Conservation (phyloP, 495 filamentous ascomycete species). For the Rhypophila decipiens region DNA sequence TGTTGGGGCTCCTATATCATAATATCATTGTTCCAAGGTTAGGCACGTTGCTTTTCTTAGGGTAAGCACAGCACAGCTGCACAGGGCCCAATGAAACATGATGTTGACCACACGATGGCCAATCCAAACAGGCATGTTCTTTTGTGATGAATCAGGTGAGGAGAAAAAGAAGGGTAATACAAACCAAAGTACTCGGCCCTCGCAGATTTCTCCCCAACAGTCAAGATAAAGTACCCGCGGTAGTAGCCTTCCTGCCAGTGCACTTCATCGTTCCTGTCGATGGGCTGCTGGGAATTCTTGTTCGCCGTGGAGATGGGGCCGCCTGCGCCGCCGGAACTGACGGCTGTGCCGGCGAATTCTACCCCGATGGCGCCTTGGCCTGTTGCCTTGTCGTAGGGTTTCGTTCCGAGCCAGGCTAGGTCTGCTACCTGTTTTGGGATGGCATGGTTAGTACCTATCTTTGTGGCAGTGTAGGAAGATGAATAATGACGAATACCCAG, state of each 20-base stretch:
- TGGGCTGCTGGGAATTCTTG: slow-evolving; percentile 23
- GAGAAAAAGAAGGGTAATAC: background rate
- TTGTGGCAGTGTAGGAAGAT: background rate
- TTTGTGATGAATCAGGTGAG: background rate
- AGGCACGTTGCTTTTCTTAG: background rate
- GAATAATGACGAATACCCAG: background rate
- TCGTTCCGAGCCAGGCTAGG: slow-evolving; percentile 55
- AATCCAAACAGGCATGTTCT: too few species aligned
- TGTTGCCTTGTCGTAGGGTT: slow-evolving; percentile 48
- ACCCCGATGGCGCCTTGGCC: slow-evolving; percentile 56
- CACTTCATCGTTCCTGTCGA: slow-evolving; percentile 50
- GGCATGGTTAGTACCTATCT: background rate
- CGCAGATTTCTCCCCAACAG: slow-evolving; percentile 42
- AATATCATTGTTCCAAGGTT: background rate
- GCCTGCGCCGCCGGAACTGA: slow-evolving; percentile 44
- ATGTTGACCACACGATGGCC: too few species aligned
- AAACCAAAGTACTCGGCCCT: slow-evolving; percentile 44
- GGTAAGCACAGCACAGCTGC: background rate
- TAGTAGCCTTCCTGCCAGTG: slow-evolving; percentile 68
- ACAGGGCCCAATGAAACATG: too few species aligned
- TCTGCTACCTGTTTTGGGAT: slow-evolving; percentile 55
- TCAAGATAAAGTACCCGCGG: slow-evolving; percentile 55
- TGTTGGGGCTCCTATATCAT: slow-evolving; percentile 7
- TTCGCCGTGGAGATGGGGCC: slow-evolving; percentile 41
- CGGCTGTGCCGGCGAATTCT: slow-evolving; percentile 60